phyloP scores from a whole-genome alignment of 2,329 filamentous ascomycete species.

The Arthrinium phaeospermum region DNA sequence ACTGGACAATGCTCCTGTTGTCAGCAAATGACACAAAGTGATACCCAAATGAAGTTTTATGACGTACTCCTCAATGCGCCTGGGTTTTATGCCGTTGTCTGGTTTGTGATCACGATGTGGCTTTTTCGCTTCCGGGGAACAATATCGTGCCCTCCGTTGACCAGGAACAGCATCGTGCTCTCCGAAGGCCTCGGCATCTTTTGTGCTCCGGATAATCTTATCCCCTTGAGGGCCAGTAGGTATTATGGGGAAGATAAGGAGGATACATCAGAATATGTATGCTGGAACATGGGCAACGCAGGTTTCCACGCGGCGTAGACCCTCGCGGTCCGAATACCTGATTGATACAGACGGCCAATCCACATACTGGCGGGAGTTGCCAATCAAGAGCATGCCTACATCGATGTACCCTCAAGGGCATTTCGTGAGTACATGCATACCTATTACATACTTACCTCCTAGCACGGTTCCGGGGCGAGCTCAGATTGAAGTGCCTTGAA shows the following conservation, averaged over 20 bases:
- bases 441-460: too few species aligned
- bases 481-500: background rate
- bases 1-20: slow-evolving; percentile 25
- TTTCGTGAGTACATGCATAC: background rate
- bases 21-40: slow-evolving; percentile 32
- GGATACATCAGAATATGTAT: background rate
- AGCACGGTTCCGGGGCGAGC: background rate
- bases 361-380: background rate
- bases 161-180: background rate
- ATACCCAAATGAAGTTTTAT: slow-evolving; percentile 36
- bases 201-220: background rate
- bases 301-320: background rate
- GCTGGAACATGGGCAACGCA: background rate
- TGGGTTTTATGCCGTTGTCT: background rate
- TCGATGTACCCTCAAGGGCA: background rate
- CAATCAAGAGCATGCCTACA: background rate
- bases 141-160: background rate
- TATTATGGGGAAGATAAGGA: background rate
- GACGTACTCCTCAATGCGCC: background rate
- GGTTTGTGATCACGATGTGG: background rate
- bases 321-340: background rate
- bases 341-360: background rate
- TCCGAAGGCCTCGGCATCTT: background rate
- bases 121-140: background rate
- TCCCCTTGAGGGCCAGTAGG: background rate